Base-by-base conservation (phyloP, 768 basidiomycete genomes). In the Leccinum uliginosum region DNA sequence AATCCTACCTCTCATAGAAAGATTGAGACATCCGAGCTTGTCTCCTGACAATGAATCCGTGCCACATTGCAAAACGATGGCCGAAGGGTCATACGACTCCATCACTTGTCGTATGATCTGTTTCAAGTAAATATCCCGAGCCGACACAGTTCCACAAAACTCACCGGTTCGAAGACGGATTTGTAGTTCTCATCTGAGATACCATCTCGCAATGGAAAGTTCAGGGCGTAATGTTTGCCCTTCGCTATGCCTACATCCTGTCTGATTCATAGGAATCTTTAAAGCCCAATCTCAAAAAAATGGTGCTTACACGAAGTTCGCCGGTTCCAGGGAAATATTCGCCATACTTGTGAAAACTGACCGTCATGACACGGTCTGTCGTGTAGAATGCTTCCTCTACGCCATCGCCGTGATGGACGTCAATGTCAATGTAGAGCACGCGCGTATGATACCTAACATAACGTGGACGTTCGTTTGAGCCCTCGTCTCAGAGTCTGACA, bases 341-440 rank as follows among this genome's bases (percentile, higher is more conserved):
- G 32, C 97, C 97, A 62, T 98, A 99, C 73, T 98, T 98, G 71
- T 99, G 97, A 74, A 98, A 97, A 64, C 91, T 94, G 67, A 87
- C 87, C 0, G 96, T 98, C 97, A 98, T 98, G 55, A 99, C 97
- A 45, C 97, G 82, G 70, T 99, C 96, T 21, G 97, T 98, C 4
- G 94, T 95, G 72, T 98, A 99, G 71, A 99, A 99, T 0, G 97
- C 97, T 73, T 99, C 97, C 70, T 99, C 97, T 23, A 99, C 97
- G 44, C 97, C 97, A 71, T 99, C 97, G 15, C 97, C 97, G 59
- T 99, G 97, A 69, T 99, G 97, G 1, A 97, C 92, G 69, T 99
- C 97, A 57, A 99, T 95, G 68, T 99, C 97, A 63, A 99, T 94
- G 73, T 99, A 99, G 21, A 99, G 79, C 27, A 99, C 97, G 32